Base-by-base conservation (phyloP, 2,329 filamentous ascomycete species). In the Colletotrichum costaricense region DNA sequence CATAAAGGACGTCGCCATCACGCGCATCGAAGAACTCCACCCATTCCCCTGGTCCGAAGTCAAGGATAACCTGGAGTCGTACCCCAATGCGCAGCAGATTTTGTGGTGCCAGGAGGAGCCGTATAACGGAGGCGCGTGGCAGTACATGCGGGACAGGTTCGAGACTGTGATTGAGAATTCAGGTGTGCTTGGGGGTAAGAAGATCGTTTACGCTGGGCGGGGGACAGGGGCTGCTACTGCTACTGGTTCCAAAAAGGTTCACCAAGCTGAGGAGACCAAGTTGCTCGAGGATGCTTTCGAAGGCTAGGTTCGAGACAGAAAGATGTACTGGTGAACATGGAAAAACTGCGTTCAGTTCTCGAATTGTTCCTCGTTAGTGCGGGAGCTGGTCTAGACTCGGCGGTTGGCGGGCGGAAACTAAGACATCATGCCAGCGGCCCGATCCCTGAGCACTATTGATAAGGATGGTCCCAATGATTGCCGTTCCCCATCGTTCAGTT, bases 81-180 rank as follows among this genome's bases (percentile, higher is more conserved):
- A 78, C 19, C 73, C 73, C 6, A 76, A 75, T 35, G 76, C 74
- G 1, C 57, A 72, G n/a, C 76, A 42, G 4, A 67, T 78, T 8
- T 73, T 79, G 3, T 79, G 78, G 78, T 69, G 74, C 0, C 78
- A 79, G 16, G 77, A 79, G 11, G 78, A 79, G 26, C 78, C 75
- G 8, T 77, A 77, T 3, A 79, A 79, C 4, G 76, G 76, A 2
- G 78, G 78, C 4, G 76, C 77, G 0, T 79, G 77, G 78, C 74
- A 76, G 26, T 79, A 76, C 33, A 68, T 78, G 11, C 75, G 74
- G 0, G 77, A 77, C 46, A 70, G 78, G 5, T 22, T 79, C 2
- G 75, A 78, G n/a, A 69, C 76, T 16, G 72, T 76, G 5, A 22
- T 63, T 0, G 30, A 24, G 1, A 30, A 46, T 26, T 62, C 67